Evolutionary conservation across 352 stramenopile species (phyloP).

Genomic region (Pythium utonaiense): DNA sequence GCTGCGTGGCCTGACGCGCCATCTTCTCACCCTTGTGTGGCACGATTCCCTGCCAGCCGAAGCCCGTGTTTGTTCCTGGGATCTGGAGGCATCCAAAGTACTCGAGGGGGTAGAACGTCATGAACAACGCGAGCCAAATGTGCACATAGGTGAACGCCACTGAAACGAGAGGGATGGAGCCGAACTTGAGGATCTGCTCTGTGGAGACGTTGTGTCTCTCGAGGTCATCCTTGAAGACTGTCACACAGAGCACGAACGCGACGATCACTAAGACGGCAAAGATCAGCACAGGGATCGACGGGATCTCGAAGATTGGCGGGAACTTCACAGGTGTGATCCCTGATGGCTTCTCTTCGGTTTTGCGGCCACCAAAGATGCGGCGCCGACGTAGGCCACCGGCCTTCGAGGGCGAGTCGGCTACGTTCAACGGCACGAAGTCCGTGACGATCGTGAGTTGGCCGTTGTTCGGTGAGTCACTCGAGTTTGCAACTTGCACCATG

Average conservation of each 20-base stretch:
- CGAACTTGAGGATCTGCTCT: conserved; percentile 69
- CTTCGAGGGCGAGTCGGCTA: conserved; percentile 9
- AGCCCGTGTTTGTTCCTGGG: conserved; percentile 84
- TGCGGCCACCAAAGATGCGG: neutral
- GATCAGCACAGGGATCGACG: conserved; percentile 53
- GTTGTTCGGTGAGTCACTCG: conserved; percentile 34
- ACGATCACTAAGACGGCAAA: conserved; percentile 50
- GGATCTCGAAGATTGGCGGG: conserved; percentile 73
- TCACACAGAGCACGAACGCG: conserved; percentile 63
- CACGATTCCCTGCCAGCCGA: conserved; percentile 98
- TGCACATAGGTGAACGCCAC: conserved; percentile 93
- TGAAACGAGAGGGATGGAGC: conserved; percentile 82
- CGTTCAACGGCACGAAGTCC: conserved; percentile 60
- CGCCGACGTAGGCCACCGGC: conserved; percentile 12
- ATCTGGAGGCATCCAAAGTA: conserved; percentile 91
- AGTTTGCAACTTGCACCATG: conserved; percentile 78
- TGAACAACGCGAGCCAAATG: conserved; percentile 96
- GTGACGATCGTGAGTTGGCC: conserved; percentile 64
- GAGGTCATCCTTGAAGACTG: conserved; percentile 60
- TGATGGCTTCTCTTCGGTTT: conserved; percentile 16
- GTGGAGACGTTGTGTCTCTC: conserved; percentile 53
- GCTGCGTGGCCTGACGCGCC: conserved; percentile 90
- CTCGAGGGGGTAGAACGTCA: conserved; percentile 97
- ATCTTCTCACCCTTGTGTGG: conserved; percentile 96
- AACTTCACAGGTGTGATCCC: conserved; percentile 33